These are phyloP conservation scores for Melaleuca alternifolia DNA, from an alignment of 345 rosid species.

Conservation along the genomic window DNA sequence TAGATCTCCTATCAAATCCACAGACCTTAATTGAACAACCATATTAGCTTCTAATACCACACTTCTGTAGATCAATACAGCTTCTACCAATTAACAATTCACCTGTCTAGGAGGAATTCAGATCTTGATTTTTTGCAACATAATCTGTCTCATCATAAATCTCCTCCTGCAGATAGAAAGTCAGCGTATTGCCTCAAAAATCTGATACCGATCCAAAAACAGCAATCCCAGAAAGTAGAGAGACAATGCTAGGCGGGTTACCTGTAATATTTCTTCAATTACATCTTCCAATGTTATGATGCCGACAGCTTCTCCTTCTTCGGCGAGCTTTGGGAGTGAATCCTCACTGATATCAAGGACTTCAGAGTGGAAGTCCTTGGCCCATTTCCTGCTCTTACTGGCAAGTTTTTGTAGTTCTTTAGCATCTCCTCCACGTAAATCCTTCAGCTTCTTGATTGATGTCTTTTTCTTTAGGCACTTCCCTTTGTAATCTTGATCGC, in stretches of 20 bases:
- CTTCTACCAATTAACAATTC: not conserved
- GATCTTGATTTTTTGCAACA: not conserved
- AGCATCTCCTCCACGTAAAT: not conserved
- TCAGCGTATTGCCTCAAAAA: not conserved
- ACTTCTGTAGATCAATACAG: not conserved
- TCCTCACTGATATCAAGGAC: constrained; percentile 23
- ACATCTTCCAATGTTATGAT: constrained; percentile 62
- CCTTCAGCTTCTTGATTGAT: constrained; percentile 19
- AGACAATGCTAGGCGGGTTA: not conserved
- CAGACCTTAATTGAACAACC: not conserved
- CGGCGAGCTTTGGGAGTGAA: constrained; percentile 9
- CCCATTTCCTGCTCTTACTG: constrained; percentile 39
- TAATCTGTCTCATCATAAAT: constrained; percentile 54
- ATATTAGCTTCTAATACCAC: not conserved
- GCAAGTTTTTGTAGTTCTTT: constrained; percentile 3
- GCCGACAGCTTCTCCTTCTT: constrained; percentile 37
- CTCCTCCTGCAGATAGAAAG: constrained; percentile 38
- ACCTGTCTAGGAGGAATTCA: not conserved
- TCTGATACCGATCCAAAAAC: not conserved
- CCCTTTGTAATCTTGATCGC: constrained; percentile 1
- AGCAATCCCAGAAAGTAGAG: not conserved
- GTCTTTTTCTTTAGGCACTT: constrained; percentile 3
- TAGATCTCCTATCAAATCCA: not conserved
- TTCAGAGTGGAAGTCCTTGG: constrained; percentile 23
- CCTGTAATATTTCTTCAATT: constrained; percentile 60